Base-by-base conservation (phyloP, 805 yeast genomes). In the Cyberlindnera misumaiensis region DNA sequence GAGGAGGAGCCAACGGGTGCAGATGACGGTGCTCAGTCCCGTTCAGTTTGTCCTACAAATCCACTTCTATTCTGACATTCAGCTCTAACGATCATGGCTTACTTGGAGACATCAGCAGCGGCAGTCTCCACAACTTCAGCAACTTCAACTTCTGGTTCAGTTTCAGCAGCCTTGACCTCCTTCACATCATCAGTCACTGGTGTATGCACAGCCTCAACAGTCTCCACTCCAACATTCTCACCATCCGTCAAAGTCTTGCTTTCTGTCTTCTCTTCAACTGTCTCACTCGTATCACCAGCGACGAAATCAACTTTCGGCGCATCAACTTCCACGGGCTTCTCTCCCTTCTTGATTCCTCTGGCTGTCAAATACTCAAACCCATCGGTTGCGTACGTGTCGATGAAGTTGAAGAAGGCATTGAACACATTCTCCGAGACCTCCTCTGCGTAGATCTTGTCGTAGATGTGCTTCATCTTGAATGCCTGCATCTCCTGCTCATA, bases 381-480 rank as follows among this genome's bases (percentile, higher is more conserved):
- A 54, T 77, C 77, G 15, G 79, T 85, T 30, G 73, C 73, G 20
- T 82, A 87, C 28, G 83, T 77, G 61, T 90, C 98, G 48, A 93
- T 82, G 58, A 85, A 90, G 32, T 84, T 83, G 61, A 85, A 93
- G 56, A 93, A 90, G 1, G 95, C 95, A 47, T 87, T 80, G 64
- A 85, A 89, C 4, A 82, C 83, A 54, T 88, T 86, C 52, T 88
- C 97, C 53, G 77, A 76, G 32, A 76, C 81, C 60, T 93, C 98
- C 62, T 89, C 96, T 31, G 75, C 78, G 56, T 90, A 90, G 43
- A 93, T 88, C 60, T 88, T 86, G 54, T 89, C 96, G 59, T 93
- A 93, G 46, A 93, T 90, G 60, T 72, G 80, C 58, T 80, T 82
- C 76, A 75, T 77, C 66, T 93, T 93, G 70, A 93, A 90, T 1